Evolutionary conservation across 176 grass and related monocot genomes (phyloP).

Genomic region (Aegilops sharonensis): DNA sequence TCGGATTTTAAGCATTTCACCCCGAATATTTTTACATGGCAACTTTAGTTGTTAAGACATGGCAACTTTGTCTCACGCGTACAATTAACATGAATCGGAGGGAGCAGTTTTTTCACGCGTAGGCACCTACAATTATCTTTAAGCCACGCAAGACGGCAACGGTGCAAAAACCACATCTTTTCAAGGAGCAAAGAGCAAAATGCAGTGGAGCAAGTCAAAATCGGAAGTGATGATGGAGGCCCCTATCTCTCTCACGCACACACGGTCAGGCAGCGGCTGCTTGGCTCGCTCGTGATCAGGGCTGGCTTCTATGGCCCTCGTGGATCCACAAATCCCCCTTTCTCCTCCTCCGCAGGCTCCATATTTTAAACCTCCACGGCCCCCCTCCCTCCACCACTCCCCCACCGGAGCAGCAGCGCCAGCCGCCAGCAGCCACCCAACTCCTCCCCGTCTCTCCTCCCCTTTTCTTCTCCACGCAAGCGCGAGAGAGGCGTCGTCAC

Average conservation of each 20-base stretch:
- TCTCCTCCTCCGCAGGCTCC: conserved; percentile 35
- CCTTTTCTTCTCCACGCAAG: not conserved
- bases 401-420: not conserved
- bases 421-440: not conserved
- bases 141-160: not conserved
- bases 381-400: conserved; percentile 5
- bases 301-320: conserved; percentile 31
- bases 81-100: no score
- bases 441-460: not conserved
- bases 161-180: not conserved
- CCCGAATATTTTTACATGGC: no score
- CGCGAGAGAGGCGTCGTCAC: not conserved
- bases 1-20: no score
- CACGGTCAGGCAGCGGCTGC: not conserved
- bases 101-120: no score
- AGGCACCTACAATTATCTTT: no score
- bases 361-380: conserved; percentile 34
- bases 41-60: no score
- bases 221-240: not conserved
- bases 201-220: not conserved
- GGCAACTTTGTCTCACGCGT: no score
- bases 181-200: not conserved
- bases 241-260: not conserved
- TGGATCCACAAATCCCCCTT: conserved; percentile 26
- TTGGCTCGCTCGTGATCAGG: not conserved